Conservation (phyloP, 2,329 filamentous ascomycete genomes). For the Macrophomina phaseolina region DNA sequence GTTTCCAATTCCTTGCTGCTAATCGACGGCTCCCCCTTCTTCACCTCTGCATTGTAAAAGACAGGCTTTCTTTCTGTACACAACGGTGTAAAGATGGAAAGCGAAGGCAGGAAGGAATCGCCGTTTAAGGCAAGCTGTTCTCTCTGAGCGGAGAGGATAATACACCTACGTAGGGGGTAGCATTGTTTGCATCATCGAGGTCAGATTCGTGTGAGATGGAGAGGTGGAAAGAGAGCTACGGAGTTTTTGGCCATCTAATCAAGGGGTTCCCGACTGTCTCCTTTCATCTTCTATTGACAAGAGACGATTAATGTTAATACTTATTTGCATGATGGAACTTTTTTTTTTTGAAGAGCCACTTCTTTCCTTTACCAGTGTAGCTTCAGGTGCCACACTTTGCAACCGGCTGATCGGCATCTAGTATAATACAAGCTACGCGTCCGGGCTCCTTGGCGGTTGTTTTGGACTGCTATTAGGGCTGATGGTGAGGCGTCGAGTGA, state of each 20-base stretch:
- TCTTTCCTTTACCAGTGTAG: too few species aligned
- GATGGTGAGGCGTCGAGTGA: neutral
- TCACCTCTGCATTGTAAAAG: too few species aligned
- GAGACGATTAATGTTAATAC: too few species aligned
- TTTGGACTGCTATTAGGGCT: neutral
- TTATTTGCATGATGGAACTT: too few species aligned
- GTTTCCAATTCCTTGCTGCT: neutral
- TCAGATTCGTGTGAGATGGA: neutral
- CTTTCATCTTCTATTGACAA: too few species aligned
- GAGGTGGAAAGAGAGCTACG: neutral
- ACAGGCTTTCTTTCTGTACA: too few species aligned
- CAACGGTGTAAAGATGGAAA: neutral
- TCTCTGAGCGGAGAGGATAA: neutral
- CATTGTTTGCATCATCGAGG: neutral
- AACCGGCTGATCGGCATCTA: neutral
- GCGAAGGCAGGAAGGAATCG: neutral
- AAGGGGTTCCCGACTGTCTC: too few species aligned
- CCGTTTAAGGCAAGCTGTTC: neutral
- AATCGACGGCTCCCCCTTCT: neutral
- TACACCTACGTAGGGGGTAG: neutral
- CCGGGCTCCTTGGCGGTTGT: neutral
- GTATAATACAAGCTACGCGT: neutral
- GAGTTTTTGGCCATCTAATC: too few species aligned
- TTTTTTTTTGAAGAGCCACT: too few species aligned
- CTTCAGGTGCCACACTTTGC: too few species aligned